These are phyloP conservation scores for Pyrenula massariospora DNA, from an alignment of 495 filamentous ascomycete genomes.

Conservation along the genomic window DNA sequence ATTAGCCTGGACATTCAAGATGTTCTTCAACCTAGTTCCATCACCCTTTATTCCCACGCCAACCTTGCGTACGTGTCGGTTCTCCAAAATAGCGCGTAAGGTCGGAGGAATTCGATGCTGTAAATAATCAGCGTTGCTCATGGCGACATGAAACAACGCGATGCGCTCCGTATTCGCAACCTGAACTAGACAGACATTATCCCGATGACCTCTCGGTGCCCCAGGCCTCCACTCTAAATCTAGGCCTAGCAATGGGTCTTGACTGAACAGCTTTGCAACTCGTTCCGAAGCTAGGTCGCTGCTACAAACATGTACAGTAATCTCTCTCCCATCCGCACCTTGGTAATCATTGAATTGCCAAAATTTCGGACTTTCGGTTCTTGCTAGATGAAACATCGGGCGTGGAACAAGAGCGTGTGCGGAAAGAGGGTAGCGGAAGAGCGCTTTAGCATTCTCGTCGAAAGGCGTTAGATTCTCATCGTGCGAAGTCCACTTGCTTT, in stretches of 20 bases:
- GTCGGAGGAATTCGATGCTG: conserved; percentile 55
- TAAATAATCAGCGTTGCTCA: conserved; percentile 31
- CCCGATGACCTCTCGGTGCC: conserved; percentile 35
- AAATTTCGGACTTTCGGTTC: conserved; percentile 14
- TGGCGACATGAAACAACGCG: conserved; percentile 67
- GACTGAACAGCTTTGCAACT: conserved; percentile 53
- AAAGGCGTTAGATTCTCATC: not conserved
- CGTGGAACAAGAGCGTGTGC: not conserved
- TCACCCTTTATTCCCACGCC: conserved; percentile 70
- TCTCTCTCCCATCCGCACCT: conserved; percentile 28
- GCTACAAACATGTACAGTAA: conserved; percentile 67
- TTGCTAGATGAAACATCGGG: not conserved
- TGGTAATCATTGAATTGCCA: conserved; percentile 62
- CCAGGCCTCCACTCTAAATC: conserved; percentile 73
- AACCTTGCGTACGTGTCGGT: conserved; percentile 56
- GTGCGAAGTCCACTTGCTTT: not conserved
- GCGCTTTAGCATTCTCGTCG: not conserved
- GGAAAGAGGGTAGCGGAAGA: not conserved
- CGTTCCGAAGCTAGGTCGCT: conserved; percentile 52
- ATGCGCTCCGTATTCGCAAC: conserved; percentile 70
- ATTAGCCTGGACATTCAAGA: conserved; percentile 45
- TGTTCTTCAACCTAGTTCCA: conserved; percentile 55
- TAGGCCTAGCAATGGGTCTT: conserved; percentile 64
- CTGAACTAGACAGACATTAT: conserved; percentile 69
- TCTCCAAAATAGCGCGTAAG: conserved; percentile 60